These are phyloP conservation scores for Cercospora zeae-maydis DNA, from an alignment of 2,329 filamentous ascomycete genomes.

Conservation along the genomic window DNA sequence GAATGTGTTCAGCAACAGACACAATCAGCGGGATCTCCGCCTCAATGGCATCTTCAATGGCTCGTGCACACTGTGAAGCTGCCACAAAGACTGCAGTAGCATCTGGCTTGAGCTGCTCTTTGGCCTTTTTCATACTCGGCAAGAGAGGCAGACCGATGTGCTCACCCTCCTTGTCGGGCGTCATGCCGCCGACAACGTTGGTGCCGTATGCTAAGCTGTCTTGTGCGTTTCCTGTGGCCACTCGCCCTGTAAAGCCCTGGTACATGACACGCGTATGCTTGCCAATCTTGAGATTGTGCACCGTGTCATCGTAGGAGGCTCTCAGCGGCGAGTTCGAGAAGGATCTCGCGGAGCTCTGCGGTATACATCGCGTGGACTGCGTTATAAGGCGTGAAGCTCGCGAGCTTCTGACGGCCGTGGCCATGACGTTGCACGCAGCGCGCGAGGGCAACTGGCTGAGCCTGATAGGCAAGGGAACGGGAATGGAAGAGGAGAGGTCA, in stretches of 20 bases:
- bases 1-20: conserved; percentile 76
- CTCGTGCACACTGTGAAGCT: conserved; percentile 66
- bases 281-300: conserved; percentile 64
- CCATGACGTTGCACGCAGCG: conserved; percentile 19
- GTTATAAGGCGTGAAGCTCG: conserved; percentile 21
- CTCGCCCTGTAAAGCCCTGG: conserved; percentile 66
- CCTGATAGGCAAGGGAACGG: background rate
- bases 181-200: conserved; percentile 74
- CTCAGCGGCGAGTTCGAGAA: conserved; percentile 32
- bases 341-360: conserved; percentile 13
- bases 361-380: conserved; percentile 15
- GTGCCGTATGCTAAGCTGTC: conserved; percentile 76
- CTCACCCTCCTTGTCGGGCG: conserved; percentile 64
- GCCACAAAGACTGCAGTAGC: conserved; percentile 78
- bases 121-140: conserved; percentile 64
- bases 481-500: background rate
- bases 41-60: conserved; percentile 76
- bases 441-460: background rate
- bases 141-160: conserved; percentile 71
- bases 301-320: conserved; percentile 57
- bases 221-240: conserved; percentile 71
- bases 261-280: conserved; percentile 65
- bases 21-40: conserved; percentile 75
- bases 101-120: conserved; percentile 67
- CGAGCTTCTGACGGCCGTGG: conserved; percentile 22